phyloP scores from a whole-genome alignment of 345 rosid genomes.

The Diplotaxis tenuifolia region DNA sequence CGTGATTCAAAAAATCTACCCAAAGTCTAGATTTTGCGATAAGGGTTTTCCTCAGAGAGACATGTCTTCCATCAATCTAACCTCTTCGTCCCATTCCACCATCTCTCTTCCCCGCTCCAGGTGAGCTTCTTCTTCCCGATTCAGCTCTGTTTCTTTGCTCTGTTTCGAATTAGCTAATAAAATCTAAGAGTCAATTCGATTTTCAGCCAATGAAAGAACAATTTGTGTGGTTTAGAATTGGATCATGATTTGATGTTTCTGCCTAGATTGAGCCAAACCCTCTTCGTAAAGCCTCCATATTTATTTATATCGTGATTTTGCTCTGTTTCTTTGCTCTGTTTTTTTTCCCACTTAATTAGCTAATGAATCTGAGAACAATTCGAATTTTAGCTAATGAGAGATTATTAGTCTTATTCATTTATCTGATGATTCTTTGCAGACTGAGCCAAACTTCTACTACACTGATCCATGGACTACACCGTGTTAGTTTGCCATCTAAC shows the following conservation, averaged over 20 bases:
- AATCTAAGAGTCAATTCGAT: neutral
- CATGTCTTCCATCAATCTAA: conserved; percentile 47
- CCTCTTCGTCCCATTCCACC: conserved; percentile 42
- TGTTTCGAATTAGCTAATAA: neutral
- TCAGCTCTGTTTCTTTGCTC: neutral
- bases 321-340: no score
- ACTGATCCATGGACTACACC: conserved; percentile 41
- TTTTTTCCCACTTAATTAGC: no score
- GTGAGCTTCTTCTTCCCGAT: conserved; percentile 21
- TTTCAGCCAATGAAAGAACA: neutral
- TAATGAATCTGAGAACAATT: no score
- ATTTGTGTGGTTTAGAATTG: neutral
- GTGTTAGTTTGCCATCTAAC: conserved; percentile 37
- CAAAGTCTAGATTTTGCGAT: conserved; percentile 13
- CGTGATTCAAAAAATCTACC: neutral
- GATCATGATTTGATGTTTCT: neutral
- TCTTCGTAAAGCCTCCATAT: no score
- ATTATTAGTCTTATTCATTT: neutral
- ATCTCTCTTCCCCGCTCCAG: conserved; percentile 38
- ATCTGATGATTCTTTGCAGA: conserved; percentile 36
- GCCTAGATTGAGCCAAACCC: no score
- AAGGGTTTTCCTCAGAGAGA: neutral
- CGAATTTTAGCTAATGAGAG: no score
- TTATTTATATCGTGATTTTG: no score
- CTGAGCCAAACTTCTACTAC: conserved; percentile 43